Evolutionary conservation across 2,329 filamentous ascomycete species (phyloP).

Genomic region (Penicillium palitans): DNA sequence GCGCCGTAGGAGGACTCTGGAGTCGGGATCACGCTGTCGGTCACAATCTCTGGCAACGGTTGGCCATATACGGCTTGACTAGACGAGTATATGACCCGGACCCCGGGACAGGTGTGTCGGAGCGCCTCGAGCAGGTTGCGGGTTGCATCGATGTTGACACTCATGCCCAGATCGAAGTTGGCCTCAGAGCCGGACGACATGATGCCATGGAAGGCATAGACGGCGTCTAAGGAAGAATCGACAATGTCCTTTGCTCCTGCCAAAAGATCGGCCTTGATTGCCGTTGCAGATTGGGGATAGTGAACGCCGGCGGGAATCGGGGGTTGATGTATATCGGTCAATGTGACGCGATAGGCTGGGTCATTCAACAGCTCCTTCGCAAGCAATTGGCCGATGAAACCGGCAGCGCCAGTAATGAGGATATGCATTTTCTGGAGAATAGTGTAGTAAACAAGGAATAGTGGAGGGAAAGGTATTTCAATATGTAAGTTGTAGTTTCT

Average conservation of each 20-base stretch:
- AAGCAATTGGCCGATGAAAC: slow-evolving; percentile 65
- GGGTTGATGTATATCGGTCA: slow-evolving; percentile 60
- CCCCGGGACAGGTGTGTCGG: slow-evolving; percentile 51
- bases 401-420: slow-evolving; percentile 64
- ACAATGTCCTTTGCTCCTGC: slow-evolving; percentile 42
- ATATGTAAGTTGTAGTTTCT: slow-evolving; percentile 17
- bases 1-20: slow-evolving; percentile 64
- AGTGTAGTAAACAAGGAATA: neutral
- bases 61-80: slow-evolving; percentile 65
- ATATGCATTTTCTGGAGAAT: slow-evolving; percentile 45
- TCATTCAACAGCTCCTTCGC: slow-evolving; percentile 56
- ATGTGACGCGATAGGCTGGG: slow-evolving; percentile 50
- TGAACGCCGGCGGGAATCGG: slow-evolving; percentile 51
- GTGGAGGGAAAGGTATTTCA: neutral
- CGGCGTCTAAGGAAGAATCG: slow-evolving; percentile 50
- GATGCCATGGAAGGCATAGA: slow-evolving; percentile 66
- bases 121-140: slow-evolving; percentile 57
- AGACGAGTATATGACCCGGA: slow-evolving; percentile 61
- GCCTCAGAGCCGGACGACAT: slow-evolving; percentile 66
- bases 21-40: slow-evolving; percentile 55
- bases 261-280: slow-evolving; percentile 56
- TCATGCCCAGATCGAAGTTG: slow-evolving; percentile 59
- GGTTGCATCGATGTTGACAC: slow-evolving; percentile 63
- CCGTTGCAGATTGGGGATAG: slow-evolving; percentile 53
- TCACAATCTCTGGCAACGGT: slow-evolving; percentile 55